These are phyloP conservation scores for Cordyceps militaris DNA, from an alignment of 2,329 filamentous ascomycete species.

Conservation along the genomic window DNA sequence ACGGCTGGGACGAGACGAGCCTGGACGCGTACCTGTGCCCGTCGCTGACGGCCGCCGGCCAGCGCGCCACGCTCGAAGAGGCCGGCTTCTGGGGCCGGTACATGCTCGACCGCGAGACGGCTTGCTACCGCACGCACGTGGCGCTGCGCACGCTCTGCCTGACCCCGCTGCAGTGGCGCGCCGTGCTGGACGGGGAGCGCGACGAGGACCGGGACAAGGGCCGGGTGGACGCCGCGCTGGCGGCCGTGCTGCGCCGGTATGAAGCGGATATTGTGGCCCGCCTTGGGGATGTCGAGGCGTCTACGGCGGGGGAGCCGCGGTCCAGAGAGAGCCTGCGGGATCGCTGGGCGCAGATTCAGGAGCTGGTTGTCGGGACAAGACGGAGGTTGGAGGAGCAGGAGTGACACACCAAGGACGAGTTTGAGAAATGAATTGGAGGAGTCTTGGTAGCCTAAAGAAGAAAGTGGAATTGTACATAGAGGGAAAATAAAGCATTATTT, in stretches of 20 bases:
- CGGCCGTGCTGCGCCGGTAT: slow-evolving; percentile 32
- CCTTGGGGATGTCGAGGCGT: slow-evolving; percentile 24
- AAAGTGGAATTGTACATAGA: not conserved
- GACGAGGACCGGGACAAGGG: slow-evolving; percentile 40
- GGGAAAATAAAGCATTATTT: not conserved
- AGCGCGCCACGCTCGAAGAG: slow-evolving; percentile 35
- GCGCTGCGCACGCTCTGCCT: slow-evolving; percentile 37
- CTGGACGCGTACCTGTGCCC: slow-evolving; percentile 42
- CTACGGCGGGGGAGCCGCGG: slow-evolving; percentile 23
- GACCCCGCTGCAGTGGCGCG: slow-evolving; percentile 33
- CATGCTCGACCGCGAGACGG: slow-evolving; percentile 40
- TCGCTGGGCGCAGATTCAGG: slow-evolving; percentile 33
- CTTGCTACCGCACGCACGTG: slow-evolving; percentile 51
- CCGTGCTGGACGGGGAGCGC: slow-evolving; percentile 36
- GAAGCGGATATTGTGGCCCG: slow-evolving; percentile 25
- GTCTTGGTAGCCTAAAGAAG: not conserved
- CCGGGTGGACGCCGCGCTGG: slow-evolving; percentile 30
- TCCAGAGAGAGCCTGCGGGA: not conserved
- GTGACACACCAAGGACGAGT: not conserved
- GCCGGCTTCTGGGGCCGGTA: slow-evolving; percentile 45
- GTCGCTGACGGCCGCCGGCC: slow-evolving; percentile 23
- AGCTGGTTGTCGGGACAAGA: slow-evolving; percentile 28
- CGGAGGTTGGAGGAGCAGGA: slow-evolving; percentile 15
- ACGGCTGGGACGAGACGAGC: slow-evolving; percentile 44
- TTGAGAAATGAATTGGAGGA: not conserved